Base-by-base conservation (phyloP, 1,284 basidiomycete genomes). In the Boletus sp. region DNA sequence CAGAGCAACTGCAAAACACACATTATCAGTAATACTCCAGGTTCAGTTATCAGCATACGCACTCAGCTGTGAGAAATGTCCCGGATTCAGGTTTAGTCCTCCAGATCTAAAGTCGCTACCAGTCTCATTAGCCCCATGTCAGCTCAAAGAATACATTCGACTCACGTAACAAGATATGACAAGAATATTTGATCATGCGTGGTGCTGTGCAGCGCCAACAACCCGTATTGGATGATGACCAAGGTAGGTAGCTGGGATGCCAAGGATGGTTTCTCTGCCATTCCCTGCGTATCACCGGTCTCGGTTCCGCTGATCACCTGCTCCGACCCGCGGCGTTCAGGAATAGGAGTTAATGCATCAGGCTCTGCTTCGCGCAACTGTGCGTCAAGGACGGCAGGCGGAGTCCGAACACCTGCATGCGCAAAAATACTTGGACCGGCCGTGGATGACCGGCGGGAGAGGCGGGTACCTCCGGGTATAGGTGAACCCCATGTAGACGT, bases 111-210 rank as follows among this genome's bases (percentile, higher is more conserved):
- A 91, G 70, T 89, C 84, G 31, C 91, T 93, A 68, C 49, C 52
- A 11, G 60, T 40, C 30, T 30, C 47, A 61, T 65, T 35, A 55
- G 51, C 16, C 33, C 21, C 31, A 25, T 38, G 4, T 19, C 37
- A 38, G 25, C 9, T 25, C 3, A 7, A 19, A 47, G 60, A 49
- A 56, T 4, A 30, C 2, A 27, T 2, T 33, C 6, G 1, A 82
- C 88, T 79, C 65, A 93, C 91, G 89, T 87, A 58, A 92, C 89
- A 37, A 93, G 84, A 74, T 93, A 93, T 3, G 89, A 88, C 74
- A 92, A 83, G 76, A 93, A 93, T 25, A 93, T 77, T 73, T 93
- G 91, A 77, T 93, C 91, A 68, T 93, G 91, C 5, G 90, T 91
- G n/a, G 91, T 93, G 43, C 84, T 84, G 71, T 93, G 91, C 58